Base-by-base conservation (phyloP, 441 rosid species). In the Croton setiger region DNA sequence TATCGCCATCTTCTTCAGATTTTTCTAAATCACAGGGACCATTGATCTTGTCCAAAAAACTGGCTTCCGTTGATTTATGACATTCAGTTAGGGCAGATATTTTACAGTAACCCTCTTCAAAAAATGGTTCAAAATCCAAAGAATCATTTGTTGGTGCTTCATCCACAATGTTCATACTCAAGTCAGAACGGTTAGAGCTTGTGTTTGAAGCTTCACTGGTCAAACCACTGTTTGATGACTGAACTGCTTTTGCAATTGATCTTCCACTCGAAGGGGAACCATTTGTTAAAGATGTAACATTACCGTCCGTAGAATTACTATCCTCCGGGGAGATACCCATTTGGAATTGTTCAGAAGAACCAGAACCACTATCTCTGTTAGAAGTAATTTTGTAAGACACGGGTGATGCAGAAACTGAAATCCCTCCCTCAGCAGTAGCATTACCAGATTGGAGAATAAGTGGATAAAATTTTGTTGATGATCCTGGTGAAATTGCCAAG, bases 1-100 rank as follows among this genome's bases (percentile, higher is more conserved):
- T 82, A 36, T 87, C 93, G 49, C 78, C 85, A 62, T 81, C 90
- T 64, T 86, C 91, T 76, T 83, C 92, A n/a, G 83, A 71, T 71
- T 90, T 88, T 52, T 78, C 86, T 63, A 77, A 70, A 74, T 83
- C 95, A 73, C 78, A 81, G 67, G 85, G 89, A 79, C 79, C 63
- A 71, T 60, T 68, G 67, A 75, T 80, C 71, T 84, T 79, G 76
- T 76, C 84, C 55, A 71, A 77, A 70, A 78, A 84, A 67, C 82
- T 73, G 64, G 69, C 81, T 78, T 81, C 89, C 36, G 77, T 23
- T 61, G 84, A 70, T 69, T 78, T 75, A 41, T 18, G 80, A 71
- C 74, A 63, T 47, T 66, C 61, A 55, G 47, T 76, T 64, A 70
- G 63, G 65, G 79, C 68, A 0, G 73, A 62, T 27, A 77, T 84